phyloP scores from a whole-genome alignment of 2,329 filamentous ascomycete species.

The Neophaeococcomyces mojaviensis region DNA sequence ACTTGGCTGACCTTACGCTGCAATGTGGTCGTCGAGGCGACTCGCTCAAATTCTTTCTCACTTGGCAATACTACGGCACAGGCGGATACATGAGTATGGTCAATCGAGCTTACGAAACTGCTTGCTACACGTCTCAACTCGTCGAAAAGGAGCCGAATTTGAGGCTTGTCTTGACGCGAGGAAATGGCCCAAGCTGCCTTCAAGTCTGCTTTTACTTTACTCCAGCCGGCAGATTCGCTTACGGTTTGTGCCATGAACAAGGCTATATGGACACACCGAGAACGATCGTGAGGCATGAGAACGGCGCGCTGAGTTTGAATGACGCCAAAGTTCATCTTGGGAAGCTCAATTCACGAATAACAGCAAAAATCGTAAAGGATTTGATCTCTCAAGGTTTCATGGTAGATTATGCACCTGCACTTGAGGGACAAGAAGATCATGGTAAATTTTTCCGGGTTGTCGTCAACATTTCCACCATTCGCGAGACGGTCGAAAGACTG shows the following conservation, averaged over 20 bases:
- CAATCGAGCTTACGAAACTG: conserved; percentile 65
- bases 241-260: conserved; percentile 22
- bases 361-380: conserved; percentile 46
- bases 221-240: conserved; percentile 45
- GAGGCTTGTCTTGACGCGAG: conserved; percentile 53
- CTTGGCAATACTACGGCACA: conserved; percentile 83
- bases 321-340: conserved; percentile 5
- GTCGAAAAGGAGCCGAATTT: conserved; percentile 55
- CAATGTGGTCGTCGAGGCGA: conserved; percentile 88
- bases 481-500: conserved; percentile 55
- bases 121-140: conserved; percentile 57
- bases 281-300: too few species aligned
- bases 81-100: conserved; percentile 63
- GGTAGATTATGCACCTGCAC: conserved; percentile 56
- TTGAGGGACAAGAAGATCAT: conserved; percentile 15
- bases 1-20: conserved; percentile 83
- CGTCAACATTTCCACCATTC: conserved; percentile 55
- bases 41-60: conserved; percentile 75
- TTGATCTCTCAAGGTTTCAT: conserved; percentile 58
- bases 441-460: conserved; percentile 59
- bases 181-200: conserved; percentile 74
- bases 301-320: neutral
- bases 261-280: neutral
- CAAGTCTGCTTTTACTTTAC: conserved; percentile 94
- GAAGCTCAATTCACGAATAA: conserved; percentile 48